Percentiles rank a stretch among this genome's conserved stretches.
These are phyloP conservation scores for Scleroderma bovista DNA, from an alignment of 768 basidiomycete genomes.

Conservation along the genomic window DNA sequence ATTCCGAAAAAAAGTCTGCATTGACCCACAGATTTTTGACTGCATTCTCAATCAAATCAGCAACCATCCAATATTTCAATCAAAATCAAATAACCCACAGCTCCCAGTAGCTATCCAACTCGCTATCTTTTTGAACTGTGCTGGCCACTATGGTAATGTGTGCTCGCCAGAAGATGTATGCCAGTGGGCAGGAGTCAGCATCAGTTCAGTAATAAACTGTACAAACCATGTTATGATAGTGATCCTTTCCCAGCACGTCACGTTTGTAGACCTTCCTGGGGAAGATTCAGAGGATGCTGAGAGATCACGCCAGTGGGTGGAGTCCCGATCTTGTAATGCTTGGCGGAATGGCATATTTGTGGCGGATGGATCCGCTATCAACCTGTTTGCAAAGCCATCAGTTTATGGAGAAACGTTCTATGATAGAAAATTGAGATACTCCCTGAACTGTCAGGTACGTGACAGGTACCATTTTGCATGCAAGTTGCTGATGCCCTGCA, in stretches of 20 bases:
- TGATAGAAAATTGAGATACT: conserved; percentile 14
- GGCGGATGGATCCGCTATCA: conserved; percentile 32
- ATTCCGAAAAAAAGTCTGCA: conserved; percentile 21
- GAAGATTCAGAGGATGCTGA: neutral
- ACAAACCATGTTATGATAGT: conserved; percentile 12
- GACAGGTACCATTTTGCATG: neutral
- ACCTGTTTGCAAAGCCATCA: conserved; percentile 5
- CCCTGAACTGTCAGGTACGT: conserved; percentile 11
- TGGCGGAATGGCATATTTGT: conserved; percentile 35
- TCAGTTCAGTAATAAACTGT: conserved; percentile 13
- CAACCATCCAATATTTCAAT: conserved; percentile 18
- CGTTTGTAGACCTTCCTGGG: conserved; percentile 2
- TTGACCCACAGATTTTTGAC: conserved; percentile 22
- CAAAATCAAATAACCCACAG: conserved; percentile 12
- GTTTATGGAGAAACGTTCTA: conserved; percentile 3
- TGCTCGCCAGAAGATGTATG: conserved; percentile 10
- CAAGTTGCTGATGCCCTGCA: neutral
- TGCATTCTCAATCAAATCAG: conserved; percentile 14
- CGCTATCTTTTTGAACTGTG: conserved; percentile 18
- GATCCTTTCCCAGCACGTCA: conserved; percentile 8
- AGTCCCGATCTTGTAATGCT: conserved; percentile 22
- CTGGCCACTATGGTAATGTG: conserved; percentile 6
- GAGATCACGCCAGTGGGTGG: conserved; percentile 27
- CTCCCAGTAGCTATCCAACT: conserved; percentile 23
- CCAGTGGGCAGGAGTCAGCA: conserved; percentile 7